Conservation (phyloP, 2,329 filamentous ascomycete species). For the Paraconiothyrium brasiliense region DNA sequence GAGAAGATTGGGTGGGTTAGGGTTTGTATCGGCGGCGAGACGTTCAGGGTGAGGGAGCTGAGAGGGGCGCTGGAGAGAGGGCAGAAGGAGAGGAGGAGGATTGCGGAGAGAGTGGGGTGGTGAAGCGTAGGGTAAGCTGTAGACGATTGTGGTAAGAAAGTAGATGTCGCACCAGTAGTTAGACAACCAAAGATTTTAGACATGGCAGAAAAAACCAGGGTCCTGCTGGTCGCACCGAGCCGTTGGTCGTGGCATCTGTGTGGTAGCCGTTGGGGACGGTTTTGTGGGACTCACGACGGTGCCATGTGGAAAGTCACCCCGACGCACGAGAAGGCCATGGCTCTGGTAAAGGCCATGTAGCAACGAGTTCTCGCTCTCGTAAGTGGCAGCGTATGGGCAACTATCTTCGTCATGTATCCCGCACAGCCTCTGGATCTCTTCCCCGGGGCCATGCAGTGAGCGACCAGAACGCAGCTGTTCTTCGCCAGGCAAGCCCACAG, state of each 20-base stretch:
- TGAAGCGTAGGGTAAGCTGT: conserved; percentile 13
- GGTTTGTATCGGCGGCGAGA: conserved; percentile 42
- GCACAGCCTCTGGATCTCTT: not conserved
- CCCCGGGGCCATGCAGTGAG: not conserved
- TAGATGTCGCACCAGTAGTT: not conserved
- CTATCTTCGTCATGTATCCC: conserved; percentile 2
- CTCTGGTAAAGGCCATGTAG: not conserved
- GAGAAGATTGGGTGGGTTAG: conserved; percentile 41
- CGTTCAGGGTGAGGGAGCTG: conserved; percentile 38
- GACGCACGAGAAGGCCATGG: not conserved
- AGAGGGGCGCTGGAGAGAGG: conserved; percentile 45
- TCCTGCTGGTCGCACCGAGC: not conserved
- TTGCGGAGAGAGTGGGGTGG: conserved; percentile 37
- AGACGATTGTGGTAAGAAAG: not conserved
- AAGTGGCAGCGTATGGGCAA: not conserved
- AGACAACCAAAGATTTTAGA: not conserved
- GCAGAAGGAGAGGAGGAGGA: conserved; percentile 38
- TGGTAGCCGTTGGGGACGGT: not conserved
- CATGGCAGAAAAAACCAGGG: not conserved
- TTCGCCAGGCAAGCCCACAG: conserved; percentile 1
- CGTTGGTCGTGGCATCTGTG: not conserved
- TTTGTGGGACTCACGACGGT: not conserved
- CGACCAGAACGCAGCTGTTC: not conserved
- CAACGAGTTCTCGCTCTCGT: not conserved
- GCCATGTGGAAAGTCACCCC: not conserved